phyloP scores from a whole-genome alignment of 148 eudicot genomes.

The Limonium bicolor region DNA sequence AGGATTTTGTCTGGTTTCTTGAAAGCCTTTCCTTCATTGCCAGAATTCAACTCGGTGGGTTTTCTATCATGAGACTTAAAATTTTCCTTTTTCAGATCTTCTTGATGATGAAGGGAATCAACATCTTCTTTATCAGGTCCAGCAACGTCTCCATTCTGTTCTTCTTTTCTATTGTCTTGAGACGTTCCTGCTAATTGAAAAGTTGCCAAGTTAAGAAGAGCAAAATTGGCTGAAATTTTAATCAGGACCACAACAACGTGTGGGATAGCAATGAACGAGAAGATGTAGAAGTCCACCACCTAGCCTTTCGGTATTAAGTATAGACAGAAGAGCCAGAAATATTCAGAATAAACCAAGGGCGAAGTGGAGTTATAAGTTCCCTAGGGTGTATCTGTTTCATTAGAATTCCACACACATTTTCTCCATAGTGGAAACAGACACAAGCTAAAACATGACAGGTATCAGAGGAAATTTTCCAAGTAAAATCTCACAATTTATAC shows the following conservation, averaged over 20 bases:
- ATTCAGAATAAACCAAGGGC: too few relatives aligned
- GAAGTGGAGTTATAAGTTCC: too few relatives aligned
- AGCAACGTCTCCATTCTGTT: background rate
- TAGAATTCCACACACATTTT: too few relatives aligned
- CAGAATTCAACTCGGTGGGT: background rate
- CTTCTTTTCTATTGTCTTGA: background rate
- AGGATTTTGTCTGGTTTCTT: slow-evolving; percentile 65
- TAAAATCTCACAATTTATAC: too few relatives aligned
- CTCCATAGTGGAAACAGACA: too few relatives aligned
- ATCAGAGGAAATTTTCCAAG: too few relatives aligned
- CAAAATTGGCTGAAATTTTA: background rate
- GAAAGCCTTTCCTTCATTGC: slow-evolving; percentile 22
- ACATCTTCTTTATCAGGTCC: slow-evolving; percentile 1
- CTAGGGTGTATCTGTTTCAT: too few relatives aligned
- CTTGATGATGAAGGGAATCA: background rate
- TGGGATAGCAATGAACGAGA: background rate
- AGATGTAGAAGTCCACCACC: too few relatives aligned
- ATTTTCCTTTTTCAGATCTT: background rate
- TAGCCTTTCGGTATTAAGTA: background rate
- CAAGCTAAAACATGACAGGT: too few relatives aligned
- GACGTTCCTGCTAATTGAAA: background rate
- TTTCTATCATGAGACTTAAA: background rate
- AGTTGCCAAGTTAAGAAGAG: background rate
- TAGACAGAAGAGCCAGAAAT: background rate
- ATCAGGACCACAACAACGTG: background rate